Evolutionary conservation across 2,329 filamentous ascomycete species (phyloP), one percentile per base, ranked within the genome.

Genomic region (Colletotrichum tanaceti): DNA sequence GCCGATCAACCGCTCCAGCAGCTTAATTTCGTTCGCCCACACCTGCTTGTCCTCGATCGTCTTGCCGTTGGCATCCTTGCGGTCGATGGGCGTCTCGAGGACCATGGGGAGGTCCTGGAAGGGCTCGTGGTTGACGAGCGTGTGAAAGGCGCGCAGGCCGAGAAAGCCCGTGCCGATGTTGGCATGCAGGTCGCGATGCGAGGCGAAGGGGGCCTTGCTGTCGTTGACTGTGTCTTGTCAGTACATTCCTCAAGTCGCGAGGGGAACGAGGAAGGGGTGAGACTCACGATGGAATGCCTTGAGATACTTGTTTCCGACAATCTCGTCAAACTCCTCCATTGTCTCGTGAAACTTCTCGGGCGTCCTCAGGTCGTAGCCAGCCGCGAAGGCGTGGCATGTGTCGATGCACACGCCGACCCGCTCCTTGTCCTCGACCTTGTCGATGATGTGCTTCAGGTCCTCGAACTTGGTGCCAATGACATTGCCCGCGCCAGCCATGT

Each of bases 101-200:
- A 99, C 90, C 89, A 99, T 93, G 4, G 96, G 96, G 74, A 98
- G 80, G 32, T 89, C 89, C 73, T 91, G 87, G 68, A 98, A 91
- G 1, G 88, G 84, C 32, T 86, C 83, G 75, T 93, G 89, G 78
- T 98, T 98, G 84, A 98, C 91, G 68, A 99, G 82, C 76, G 90
- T 93, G 81, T 97, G 93, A 79, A 99, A 99, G 2, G 94, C 92
- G 24, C 92, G 88, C 18, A 99, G 85, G 0, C 96, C 96, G 0
- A 99, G 85, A 76, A 97, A 99, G 1, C 96, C 96, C 0, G 94
- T 97, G 32, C 96, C 96, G 71, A 99, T 98, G 77, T 98, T 98
- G 72, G 95, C 94, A 79, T 99, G 96, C 2, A 98, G 82, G 77
- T 99, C 96, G 47, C 94, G 89, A 72, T 93, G 88, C 43, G 93